phyloP scores from a whole-genome alignment of 805 yeast species.

The Ogataea populi-albae region DNA sequence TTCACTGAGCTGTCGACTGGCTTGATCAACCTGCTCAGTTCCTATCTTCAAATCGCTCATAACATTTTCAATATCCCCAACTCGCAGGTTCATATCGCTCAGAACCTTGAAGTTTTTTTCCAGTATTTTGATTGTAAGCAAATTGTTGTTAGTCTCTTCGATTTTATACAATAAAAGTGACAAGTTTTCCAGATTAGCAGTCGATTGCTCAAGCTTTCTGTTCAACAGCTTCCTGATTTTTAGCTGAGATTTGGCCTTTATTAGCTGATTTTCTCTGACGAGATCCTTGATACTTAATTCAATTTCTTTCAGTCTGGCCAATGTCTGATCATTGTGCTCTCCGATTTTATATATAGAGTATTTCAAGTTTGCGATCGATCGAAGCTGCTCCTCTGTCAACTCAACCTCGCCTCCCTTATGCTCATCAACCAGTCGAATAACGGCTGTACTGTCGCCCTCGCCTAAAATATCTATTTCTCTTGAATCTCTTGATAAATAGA shows the following conservation, averaged over 20 bases:
- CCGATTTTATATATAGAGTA: conserved; percentile 24
- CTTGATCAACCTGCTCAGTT: conserved; percentile 18
- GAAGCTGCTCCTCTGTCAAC: conserved; percentile 15
- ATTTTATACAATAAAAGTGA: conserved; percentile 21
- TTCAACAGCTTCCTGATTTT: conserved; percentile 22
- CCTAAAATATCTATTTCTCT: conserved; percentile 4
- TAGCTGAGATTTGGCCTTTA: conserved; percentile 24
- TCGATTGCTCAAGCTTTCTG: conserved; percentile 20
- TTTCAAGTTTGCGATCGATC: conserved; percentile 28
- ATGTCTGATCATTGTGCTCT: conserved; percentile 16
- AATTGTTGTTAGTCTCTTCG: conserved; percentile 28
- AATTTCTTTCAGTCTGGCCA: conserved; percentile 11
- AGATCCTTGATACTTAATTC: conserved; percentile 11
- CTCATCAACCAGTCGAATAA: background rate
- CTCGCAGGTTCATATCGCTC: conserved; percentile 23
- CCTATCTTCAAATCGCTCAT: conserved; percentile 20
- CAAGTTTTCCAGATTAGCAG: conserved; percentile 23
- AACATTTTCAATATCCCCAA: conserved; percentile 20
- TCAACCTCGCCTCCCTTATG: conserved; percentile 6
- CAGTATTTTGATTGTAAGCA: conserved; percentile 20
- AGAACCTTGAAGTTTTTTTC: conserved; percentile 25
- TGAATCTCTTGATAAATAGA: conserved; percentile 21
- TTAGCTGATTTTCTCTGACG: conserved; percentile 17
- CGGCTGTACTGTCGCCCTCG: conserved; percentile 1
- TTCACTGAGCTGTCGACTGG: conserved; percentile 15